Percentiles rank a stretch among this genome's conserved stretches.
Conservation (phyloP, 2,329 filamentous ascomycete species). For the Arachnopeziza araneosa region DNA sequence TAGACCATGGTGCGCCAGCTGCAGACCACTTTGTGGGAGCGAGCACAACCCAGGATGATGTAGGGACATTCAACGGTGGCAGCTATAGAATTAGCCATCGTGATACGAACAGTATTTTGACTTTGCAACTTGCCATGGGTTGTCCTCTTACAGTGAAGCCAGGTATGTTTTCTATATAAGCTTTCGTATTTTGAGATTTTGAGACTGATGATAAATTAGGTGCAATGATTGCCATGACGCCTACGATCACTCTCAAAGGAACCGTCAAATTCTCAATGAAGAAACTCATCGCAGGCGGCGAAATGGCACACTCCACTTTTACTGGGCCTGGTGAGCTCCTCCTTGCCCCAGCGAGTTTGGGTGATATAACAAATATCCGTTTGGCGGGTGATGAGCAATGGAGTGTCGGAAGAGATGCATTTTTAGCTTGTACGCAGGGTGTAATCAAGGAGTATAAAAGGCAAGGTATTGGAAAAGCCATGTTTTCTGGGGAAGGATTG, state of each 20-base stretch:
- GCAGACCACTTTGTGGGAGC: conserved; percentile 58
- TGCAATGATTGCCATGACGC: conserved; percentile 92
- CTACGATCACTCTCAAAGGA: conserved; percentile 78
- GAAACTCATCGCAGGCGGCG: conserved; percentile 79
- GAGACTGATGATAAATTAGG: conserved; percentile 40
- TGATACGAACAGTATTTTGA: conserved; percentile 84
- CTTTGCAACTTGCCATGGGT: conserved; percentile 81
- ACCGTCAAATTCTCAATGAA: conserved; percentile 81
- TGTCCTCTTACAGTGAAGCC: conserved; percentile 79
- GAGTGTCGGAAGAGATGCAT: conserved; percentile 82
- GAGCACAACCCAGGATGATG: conserved; percentile 64
- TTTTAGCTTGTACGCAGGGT: conserved; percentile 80
- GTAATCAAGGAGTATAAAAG: conserved; percentile 82
- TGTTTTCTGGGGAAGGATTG: conserved; percentile 89
- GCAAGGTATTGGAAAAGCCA: conserved; percentile 80
- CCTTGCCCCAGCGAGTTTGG: conserved; percentile 71
- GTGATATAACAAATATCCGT: conserved; percentile 78
- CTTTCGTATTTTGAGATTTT: background rate
- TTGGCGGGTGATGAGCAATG: conserved; percentile 69
- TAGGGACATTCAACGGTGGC: conserved; percentile 96
- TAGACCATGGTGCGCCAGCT: conserved; percentile 36
- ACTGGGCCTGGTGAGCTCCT: conserved; percentile 89
- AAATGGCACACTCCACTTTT: conserved; percentile 72
- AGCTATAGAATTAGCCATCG: conserved; percentile 90
- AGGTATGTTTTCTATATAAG: conserved; percentile 37